Conservation (phyloP, 1,284 basidiomycete species). For the Cutaneotrichosporon dermatis region DNA sequence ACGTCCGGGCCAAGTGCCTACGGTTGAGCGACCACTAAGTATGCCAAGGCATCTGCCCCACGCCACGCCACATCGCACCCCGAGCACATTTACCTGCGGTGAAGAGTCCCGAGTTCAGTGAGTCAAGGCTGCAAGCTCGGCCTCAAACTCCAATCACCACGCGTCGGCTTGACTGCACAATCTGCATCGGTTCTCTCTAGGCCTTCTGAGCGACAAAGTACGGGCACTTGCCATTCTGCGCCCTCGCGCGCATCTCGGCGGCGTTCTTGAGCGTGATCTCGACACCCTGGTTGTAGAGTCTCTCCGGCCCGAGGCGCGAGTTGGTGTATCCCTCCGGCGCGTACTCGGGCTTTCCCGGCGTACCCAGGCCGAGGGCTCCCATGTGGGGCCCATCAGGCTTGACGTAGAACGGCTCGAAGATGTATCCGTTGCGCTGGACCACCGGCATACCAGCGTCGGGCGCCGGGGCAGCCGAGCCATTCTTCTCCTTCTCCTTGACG, state of each 20-base stretch:
- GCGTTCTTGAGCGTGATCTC: slow-evolving; percentile 2
- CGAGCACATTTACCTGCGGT: too few species aligned
- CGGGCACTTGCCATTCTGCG: slow-evolving; percentile 5
- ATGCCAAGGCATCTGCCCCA: too few species aligned
- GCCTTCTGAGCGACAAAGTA: slow-evolving; percentile 3
- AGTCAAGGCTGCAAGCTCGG: too few species aligned
- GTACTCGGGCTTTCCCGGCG: slow-evolving; percentile 5
- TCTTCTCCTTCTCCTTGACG: background rate
- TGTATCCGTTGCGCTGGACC: slow-evolving; percentile 10
- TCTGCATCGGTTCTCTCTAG: too few species aligned
- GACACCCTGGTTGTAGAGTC: slow-evolving; percentile 4
- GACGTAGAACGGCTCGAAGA: slow-evolving; percentile 19
- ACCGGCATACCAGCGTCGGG: background rate
- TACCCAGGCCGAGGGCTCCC: slow-evolving; percentile 4
- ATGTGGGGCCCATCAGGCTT: background rate
- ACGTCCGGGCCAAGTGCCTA: too few species aligned
- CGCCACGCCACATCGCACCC: too few species aligned
- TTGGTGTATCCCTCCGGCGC: slow-evolving; percentile 4
- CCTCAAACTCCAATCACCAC: too few species aligned
- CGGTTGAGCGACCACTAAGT: too few species aligned
- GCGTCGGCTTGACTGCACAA: too few species aligned
- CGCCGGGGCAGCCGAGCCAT: background rate
- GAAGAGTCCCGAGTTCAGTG: too few species aligned
- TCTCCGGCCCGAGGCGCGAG: slow-evolving; percentile 7
- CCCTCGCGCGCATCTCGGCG: slow-evolving; percentile 6